Evolutionary conservation across 805 yeast species (phyloP), one percentile per base, ranked within the genome.

Genomic region (Torulaspora microellipsoides): DNA sequence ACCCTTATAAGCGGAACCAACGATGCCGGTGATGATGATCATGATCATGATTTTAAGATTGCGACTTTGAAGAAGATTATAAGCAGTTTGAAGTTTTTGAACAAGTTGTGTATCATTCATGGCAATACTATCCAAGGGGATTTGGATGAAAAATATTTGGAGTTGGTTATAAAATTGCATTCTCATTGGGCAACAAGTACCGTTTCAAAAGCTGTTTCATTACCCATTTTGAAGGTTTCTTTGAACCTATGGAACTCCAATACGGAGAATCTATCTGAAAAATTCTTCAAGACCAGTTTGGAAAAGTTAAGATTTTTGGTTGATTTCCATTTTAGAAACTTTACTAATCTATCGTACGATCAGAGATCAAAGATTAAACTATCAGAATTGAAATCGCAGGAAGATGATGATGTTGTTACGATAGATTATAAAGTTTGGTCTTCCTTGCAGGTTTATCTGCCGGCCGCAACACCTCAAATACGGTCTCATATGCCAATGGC

Each of bases 281-380:
- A 54, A 33, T 52, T 47, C 36, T 62, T 62, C 45, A 58, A 55
- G 41, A 53, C 62, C 1, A 38, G 58, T 17, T 42, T 56, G 17
- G 66, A 62, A 31, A 60, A 55, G 39, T 43, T 55, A 35, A 48
- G 60, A 27, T 60, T 62, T 35, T 43, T 63, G 15, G 54, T 56
- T 8, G 67, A 63, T 37, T 63, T 56, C 48, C 65, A 60, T 20
- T 47, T 60, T 25, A 47, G 58, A n/a, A 48, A 48, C 28, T 56
- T 52, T 38, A 44, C 54, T 31, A 55, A 52, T 32, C 38, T 62
- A 35, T 41, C 52, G 9, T 60, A 53, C 36, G 46, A 42, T 25
- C 53, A 59, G 36, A 49, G 66, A 44, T 47, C 64, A 12, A 42
- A 35, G 27, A 39, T 62, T 10, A 57, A 53, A 44, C 34, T 62